These are phyloP conservation scores for Gomphus bonarii DNA, from an alignment of 1,284 basidiomycete genomes.

Conservation along the genomic window DNA sequence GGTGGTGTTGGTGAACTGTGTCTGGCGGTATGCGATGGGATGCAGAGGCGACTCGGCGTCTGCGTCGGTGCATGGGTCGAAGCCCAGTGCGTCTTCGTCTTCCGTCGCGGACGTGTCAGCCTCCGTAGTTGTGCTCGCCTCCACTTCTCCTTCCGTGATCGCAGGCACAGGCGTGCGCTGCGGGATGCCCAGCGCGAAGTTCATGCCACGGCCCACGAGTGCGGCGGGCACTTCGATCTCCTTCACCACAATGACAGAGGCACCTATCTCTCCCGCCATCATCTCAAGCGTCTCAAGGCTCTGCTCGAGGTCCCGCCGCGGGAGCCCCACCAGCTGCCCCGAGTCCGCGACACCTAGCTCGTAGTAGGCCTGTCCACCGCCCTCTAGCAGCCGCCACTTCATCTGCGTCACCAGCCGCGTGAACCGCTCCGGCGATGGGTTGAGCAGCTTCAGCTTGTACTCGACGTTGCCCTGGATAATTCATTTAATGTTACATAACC, in stretches of 20 bases:
- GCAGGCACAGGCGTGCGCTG: conserved; percentile 6
- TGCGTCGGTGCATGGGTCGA: background rate
- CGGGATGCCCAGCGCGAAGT: conserved; percentile 3
- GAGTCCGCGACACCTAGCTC: conserved; percentile 86
- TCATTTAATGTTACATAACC: too few species aligned
- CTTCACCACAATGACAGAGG: conserved; percentile 78
- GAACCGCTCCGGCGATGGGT: conserved; percentile 62
- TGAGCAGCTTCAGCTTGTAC: conserved; percentile 75
- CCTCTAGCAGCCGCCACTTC: conserved; percentile 90
- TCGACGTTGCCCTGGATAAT: conserved; percentile 61
- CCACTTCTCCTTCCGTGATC: conserved; percentile 14
- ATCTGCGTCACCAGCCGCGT: conserved; percentile 82
- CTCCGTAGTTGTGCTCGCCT: conserved; percentile 30
- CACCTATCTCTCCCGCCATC: conserved; percentile 90
- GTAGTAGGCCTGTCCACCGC: conserved; percentile 86
- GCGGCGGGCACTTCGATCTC: conserved; percentile 67
- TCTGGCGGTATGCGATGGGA: background rate
- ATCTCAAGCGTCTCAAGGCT: conserved; percentile 76
- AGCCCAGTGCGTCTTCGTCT: conserved; percentile 5
- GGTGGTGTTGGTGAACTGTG: conserved; percentile 10
- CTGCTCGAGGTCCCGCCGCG: conserved; percentile 63
- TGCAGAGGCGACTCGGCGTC: conserved; percentile 13
- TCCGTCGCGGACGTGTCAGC: conserved; percentile 27
- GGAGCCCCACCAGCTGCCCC: conserved; percentile 75
- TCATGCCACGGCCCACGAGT: conserved; percentile 22